Percentiles rank a stretch among this genome's conserved stretches.
Conservation (phyloP, 495 filamentous ascomycete genomes). For the Penicillium goetzii region DNA sequence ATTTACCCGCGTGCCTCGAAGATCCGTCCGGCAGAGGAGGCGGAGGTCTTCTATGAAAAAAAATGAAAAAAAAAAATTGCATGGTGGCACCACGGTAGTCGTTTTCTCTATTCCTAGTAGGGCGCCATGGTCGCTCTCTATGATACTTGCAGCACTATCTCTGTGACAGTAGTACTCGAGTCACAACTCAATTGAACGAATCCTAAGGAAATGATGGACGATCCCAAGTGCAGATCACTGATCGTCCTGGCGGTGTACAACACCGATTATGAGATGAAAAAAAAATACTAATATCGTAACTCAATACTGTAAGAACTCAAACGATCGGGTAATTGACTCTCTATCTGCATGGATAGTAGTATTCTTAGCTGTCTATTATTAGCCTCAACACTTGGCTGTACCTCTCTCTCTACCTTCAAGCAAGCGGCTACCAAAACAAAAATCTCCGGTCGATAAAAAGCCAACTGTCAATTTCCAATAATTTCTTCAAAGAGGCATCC, state of each 20-base stretch:
- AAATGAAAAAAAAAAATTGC: too few relatives aligned
- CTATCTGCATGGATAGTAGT: neutral
- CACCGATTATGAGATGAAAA: neutral
- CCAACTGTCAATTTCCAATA: conserved; percentile 1
- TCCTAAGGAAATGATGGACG: neutral
- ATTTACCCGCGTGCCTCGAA: neutral
- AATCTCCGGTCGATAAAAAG: neutral
- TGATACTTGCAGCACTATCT: neutral
- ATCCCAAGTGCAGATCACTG: conserved; percentile 6
- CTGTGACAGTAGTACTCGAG: neutral
- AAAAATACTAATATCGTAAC: neutral
- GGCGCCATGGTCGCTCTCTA: neutral
- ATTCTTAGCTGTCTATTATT: neutral
- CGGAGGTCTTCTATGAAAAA: neutral
- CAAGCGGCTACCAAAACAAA: neutral
- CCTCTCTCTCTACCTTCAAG: neutral
- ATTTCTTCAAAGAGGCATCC: neutral
- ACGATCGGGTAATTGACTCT: too few relatives aligned
- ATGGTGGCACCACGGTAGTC: too few relatives aligned
- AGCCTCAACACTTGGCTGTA: too few relatives aligned
- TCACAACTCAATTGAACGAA: neutral
- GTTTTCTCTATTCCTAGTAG: neutral
- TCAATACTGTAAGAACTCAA: too few relatives aligned
- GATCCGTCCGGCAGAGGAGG: neutral
- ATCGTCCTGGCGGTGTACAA: conserved; percentile 18